Percentiles rank a stretch among this genome's conserved stretches.
Evolutionary conservation across 2,329 filamentous ascomycete genomes (phyloP).

Genomic region (Phoma herbarum): DNA sequence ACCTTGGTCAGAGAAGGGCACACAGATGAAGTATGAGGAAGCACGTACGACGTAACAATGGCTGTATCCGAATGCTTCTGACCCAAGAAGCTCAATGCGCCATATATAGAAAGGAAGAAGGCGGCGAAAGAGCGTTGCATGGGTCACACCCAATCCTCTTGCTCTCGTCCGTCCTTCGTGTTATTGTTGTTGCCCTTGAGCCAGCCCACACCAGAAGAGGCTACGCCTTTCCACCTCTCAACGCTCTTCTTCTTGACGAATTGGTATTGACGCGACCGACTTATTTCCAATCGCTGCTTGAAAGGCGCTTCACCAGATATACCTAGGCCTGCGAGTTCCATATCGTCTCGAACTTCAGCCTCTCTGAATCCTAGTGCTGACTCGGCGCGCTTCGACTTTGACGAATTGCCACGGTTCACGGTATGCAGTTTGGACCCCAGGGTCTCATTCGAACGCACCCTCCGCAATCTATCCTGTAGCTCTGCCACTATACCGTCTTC

Average conservation of each 20-base stretch:
- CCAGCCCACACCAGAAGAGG: slow-evolving; percentile 48
- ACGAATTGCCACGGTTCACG: slow-evolving; percentile 34
- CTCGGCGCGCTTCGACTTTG: slow-evolving; percentile 31
- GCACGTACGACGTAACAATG: background rate
- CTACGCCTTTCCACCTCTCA: slow-evolving; percentile 47
- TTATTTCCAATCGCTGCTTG: slow-evolving; percentile 44
- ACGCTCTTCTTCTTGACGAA: slow-evolving; percentile 48
- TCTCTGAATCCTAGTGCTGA: slow-evolving; percentile 49
- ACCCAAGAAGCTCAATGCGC: background rate
- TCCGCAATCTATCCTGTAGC: slow-evolving; percentile 40
- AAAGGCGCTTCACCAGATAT: slow-evolving; percentile 37
- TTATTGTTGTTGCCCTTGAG: slow-evolving; percentile 39
- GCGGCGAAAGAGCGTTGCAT: background rate
- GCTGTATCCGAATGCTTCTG: background rate
- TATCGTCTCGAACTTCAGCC: slow-evolving; percentile 49
- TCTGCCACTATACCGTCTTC: slow-evolving; percentile 43
- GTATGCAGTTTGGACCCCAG: slow-evolving; percentile 32
- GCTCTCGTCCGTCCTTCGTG: slow-evolving; percentile 40
- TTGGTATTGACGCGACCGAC: slow-evolving; percentile 43
- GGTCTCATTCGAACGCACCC: slow-evolving; percentile 46
- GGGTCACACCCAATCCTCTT: slow-evolving; percentile 41
- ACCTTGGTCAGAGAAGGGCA: background rate
- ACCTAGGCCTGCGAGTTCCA: slow-evolving; percentile 43
- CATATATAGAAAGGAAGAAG: background rate
- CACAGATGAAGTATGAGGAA: background rate